These are phyloP conservation scores for Aspergillus uvarum DNA, from an alignment of 2,329 filamentous ascomycete genomes.

Conservation along the genomic window DNA sequence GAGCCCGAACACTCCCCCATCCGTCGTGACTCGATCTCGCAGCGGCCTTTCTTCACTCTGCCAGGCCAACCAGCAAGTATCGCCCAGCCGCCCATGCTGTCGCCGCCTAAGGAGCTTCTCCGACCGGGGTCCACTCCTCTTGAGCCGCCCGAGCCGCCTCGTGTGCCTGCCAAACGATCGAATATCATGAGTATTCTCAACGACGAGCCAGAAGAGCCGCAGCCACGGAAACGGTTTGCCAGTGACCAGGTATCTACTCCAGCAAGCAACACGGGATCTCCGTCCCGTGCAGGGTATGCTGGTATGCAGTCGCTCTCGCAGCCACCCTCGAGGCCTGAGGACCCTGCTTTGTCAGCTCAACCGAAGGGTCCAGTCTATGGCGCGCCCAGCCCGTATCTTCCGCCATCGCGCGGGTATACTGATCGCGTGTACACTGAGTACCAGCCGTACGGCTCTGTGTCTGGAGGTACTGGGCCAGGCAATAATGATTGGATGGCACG, in stretches of 20 bases:
- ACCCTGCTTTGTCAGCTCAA: slow-evolving; percentile 22
- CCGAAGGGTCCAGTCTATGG: slow-evolving; percentile 30
- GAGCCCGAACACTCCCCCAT: slow-evolving; percentile 37
- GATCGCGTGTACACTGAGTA: slow-evolving; percentile 39
- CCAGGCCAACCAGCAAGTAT: slow-evolving; percentile 27
- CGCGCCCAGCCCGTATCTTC: slow-evolving; percentile 29
- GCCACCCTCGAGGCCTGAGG: slow-evolving; percentile 27
- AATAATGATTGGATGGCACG: slow-evolving; percentile 45
- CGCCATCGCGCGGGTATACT: slow-evolving; percentile 31
- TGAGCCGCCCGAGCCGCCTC: slow-evolving; percentile 36
- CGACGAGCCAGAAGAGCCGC: slow-evolving; percentile 49
- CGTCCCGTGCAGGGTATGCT: slow-evolving; percentile 30
- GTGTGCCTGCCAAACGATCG: slow-evolving; percentile 48
- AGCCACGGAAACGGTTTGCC: slow-evolving; percentile 47
- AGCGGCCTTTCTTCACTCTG: slow-evolving; percentile 35
- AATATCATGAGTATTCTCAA: slow-evolving; percentile 53
- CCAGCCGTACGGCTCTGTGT: slow-evolving; percentile 28
- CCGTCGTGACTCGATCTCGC: slow-evolving; percentile 37
- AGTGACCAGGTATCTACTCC: slow-evolving; percentile 34
- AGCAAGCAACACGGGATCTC: slow-evolving; percentile 19
- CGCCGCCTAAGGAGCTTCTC: slow-evolving; percentile 38
- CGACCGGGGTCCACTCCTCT: slow-evolving; percentile 35
- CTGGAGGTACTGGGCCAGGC: slow-evolving; percentile 28
- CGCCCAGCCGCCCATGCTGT: slow-evolving; percentile 32
- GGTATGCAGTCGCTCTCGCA: slow-evolving; percentile 25